Percentiles rank a stretch among this genome's conserved stretches.
Conservation (phyloP, 2,329 filamentous ascomycete genomes). For the Septoria linicola region DNA sequence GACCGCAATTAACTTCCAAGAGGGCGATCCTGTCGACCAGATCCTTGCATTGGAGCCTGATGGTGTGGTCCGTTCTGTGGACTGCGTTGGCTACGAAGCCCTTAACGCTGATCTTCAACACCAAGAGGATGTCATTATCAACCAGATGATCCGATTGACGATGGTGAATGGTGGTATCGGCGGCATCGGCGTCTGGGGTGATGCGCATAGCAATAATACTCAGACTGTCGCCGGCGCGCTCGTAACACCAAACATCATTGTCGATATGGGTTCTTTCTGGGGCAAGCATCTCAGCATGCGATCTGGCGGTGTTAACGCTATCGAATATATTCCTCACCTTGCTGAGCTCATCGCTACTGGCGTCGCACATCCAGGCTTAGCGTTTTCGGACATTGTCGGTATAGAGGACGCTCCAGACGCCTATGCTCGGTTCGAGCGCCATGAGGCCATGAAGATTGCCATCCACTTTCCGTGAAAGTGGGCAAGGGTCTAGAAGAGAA, state of each 20-base stretch:
- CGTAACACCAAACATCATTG: neutral
- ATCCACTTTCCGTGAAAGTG: neutral
- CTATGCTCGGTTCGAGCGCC: neutral
- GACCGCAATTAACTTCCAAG: conserved; percentile 59
- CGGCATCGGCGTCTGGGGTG: conserved; percentile 9
- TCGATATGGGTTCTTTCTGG: neutral
- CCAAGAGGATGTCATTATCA: conserved; percentile 11
- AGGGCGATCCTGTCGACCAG: conserved; percentile 58
- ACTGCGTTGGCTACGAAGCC: conserved; percentile 62
- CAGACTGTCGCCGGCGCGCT: neutral
- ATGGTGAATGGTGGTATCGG: conserved; percentile 12
- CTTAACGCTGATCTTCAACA: neutral
- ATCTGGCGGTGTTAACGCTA: neutral
- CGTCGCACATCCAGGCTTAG: neutral
- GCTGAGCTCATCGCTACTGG: neutral
- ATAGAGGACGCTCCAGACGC: neutral
- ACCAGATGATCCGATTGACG: conserved; percentile 13
- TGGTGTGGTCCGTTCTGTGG: conserved; percentile 63
- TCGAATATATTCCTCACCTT: neutral
- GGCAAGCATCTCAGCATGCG: neutral
- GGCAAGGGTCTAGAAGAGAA: too few relatives aligned
- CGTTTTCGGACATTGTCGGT: neutral
- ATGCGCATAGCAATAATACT: too few relatives aligned
- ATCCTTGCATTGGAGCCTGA: conserved; percentile 59
- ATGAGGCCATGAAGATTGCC: neutral